phyloP scores from a whole-genome alignment of 176 grass and related monocot genomes.

The Luzula sylvatica region DNA sequence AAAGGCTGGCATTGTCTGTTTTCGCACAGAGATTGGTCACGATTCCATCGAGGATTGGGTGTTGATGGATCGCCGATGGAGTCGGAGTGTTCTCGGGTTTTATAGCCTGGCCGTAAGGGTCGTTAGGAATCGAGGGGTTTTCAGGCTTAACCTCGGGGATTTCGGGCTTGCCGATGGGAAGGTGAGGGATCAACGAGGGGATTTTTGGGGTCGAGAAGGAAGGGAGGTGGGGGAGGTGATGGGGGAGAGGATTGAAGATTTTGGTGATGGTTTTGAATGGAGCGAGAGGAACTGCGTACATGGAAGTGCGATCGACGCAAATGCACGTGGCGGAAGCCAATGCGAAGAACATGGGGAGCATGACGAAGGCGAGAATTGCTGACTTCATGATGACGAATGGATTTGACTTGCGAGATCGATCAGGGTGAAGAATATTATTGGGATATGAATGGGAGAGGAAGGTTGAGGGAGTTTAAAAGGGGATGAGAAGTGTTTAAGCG shows the following conservation, averaged over 20 bases:
- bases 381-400: slow-evolving; percentile 8
- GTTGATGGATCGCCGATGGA: not conserved
- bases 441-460: slow-evolving; percentile 2
- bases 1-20: not conserved
- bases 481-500: not conserved
- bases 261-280: not conserved
- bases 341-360: not conserved
- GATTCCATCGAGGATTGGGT: not conserved
- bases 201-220: not conserved
- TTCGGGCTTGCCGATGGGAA: not conserved
- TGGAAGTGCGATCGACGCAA: slow-evolving; percentile 8
- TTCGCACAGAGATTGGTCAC: slow-evolving; percentile 7
- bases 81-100: not conserved
- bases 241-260: not conserved
- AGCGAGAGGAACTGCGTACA: slow-evolving; percentile 1
- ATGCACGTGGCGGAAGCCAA: slow-evolving; percentile 3
- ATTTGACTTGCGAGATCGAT: not conserved
- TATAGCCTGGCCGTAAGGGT: too few relatives aligned
- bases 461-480: slow-evolving; percentile 14
- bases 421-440: not conserved
- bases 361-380: not conserved
- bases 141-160: not conserved
- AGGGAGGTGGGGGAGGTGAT: not conserved
- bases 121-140: too few relatives aligned
- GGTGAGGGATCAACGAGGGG: not conserved